Evolutionary conservation across 2,329 filamentous ascomycete genomes (phyloP).

Genomic region (Aspergillus intermedius): DNA sequence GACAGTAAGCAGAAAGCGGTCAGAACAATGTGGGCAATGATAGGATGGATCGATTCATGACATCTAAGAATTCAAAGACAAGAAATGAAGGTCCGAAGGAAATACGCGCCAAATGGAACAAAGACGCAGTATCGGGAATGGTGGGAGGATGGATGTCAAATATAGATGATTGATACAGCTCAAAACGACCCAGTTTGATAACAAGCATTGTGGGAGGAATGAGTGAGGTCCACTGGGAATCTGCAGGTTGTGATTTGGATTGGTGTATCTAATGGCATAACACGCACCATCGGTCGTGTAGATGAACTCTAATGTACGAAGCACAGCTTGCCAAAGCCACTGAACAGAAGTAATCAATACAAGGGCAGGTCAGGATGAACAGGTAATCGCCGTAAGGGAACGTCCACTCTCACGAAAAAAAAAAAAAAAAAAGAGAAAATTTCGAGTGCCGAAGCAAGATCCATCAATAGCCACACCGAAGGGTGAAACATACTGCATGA

Average conservation of each 20-base stretch:
- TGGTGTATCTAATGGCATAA: neutral
- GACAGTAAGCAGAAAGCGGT: slow-evolving; percentile 7
- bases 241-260: neutral
- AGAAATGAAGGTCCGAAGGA: neutral
- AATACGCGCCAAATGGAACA: neutral
- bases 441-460: slow-evolving; percentile 3
- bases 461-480: slow-evolving; percentile 3
- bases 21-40: neutral
- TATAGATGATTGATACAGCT: neutral
- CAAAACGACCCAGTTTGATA: neutral
- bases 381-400: neutral
- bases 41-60: neutral
- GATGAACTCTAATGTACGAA: neutral
- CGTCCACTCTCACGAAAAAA: neutral
- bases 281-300: neutral
- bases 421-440: neutral
- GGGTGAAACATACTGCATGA: slow-evolving; percentile 1
- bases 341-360: neutral
- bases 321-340: neutral
- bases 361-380: neutral
- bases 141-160: neutral
- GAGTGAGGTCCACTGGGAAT: neutral
- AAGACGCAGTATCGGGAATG: neutral
- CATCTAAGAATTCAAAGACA: neutral
- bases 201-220: neutral